Conservation (phyloP, 148 eudicot species). For the Rhododendron ferrugineum region DNA sequence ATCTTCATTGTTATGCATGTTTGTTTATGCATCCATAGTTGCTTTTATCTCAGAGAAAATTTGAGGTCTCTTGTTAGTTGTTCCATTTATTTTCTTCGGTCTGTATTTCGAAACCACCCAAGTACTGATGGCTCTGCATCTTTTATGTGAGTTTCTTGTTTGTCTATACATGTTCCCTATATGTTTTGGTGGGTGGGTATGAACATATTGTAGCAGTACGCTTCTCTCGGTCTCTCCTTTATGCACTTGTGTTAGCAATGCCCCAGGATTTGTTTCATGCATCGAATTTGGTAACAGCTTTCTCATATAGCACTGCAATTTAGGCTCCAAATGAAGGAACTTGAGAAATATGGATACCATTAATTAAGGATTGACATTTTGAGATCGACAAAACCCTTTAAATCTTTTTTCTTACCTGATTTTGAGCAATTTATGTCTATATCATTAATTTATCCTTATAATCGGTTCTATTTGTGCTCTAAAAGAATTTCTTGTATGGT, state of each 20-base stretch:
- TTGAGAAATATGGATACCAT: not conserved
- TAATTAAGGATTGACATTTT: not conserved
- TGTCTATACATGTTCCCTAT: not conserved
- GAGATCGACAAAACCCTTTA: not conserved
- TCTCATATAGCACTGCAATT: not conserved
- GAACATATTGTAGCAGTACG: not conserved
- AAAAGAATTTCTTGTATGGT: not conserved
- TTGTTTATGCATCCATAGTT: not conserved
- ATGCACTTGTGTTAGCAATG: not conserved
- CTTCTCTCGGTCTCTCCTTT: not conserved
- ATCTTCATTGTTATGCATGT: not conserved
- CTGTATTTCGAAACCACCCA: not conserved
- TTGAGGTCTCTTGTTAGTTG: not conserved
- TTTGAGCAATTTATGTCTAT: not conserved
- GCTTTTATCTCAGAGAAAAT: not conserved
- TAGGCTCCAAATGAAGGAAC: not conserved
- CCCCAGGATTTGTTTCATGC: not conserved
- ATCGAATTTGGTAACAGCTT: not conserved
- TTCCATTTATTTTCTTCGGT: not conserved
- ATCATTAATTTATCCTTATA: not conserved
- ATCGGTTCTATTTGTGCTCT: not conserved
- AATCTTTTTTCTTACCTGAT: not conserved
- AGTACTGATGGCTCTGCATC: not conserved
- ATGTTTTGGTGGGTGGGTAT: not conserved
- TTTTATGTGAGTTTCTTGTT: not conserved